Evolutionary conservation across 352 stramenopile genomes (phyloP).

Genomic region (Hyaloperonospora brassicae): DNA sequence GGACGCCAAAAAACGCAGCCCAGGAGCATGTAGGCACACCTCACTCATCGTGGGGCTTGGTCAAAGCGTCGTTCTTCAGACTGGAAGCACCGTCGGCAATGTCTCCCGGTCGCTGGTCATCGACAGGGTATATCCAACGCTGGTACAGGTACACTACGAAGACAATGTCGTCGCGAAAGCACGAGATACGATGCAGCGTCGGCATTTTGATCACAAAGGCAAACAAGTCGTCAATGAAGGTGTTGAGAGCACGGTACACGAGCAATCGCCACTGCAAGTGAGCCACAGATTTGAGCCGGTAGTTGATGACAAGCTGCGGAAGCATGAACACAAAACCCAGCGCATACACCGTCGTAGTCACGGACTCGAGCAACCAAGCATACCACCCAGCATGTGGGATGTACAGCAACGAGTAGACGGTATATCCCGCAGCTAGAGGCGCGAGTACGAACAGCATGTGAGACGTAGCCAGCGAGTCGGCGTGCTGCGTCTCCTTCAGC

Average conservation of each 20-base stretch:
- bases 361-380: constrained; percentile 77
- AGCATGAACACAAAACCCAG: constrained; percentile 90
- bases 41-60: constrained; percentile 24
- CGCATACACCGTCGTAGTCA: constrained; percentile 84
- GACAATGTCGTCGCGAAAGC: constrained; percentile 87
- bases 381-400: constrained; percentile 80
- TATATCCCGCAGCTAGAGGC: constrained; percentile 69
- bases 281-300: constrained; percentile 86
- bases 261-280: constrained; percentile 91
- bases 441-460: constrained; percentile 75
- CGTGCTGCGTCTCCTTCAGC: constrained; percentile 41
- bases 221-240: constrained; percentile 90
- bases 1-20: too few species aligned
- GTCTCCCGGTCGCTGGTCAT: constrained; percentile 32
- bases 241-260: constrained; percentile 91
- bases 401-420: constrained; percentile 75
- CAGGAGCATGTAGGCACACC: too few species aligned
- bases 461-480: constrained; percentile 75
- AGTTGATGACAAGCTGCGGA: constrained; percentile 91
- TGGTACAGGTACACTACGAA: constrained; percentile 89
- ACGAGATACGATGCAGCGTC: constrained; percentile 84
- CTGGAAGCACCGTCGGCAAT: constrained; percentile 13
- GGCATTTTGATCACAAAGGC: constrained; percentile 89
- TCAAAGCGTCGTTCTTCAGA: constrained; percentile 3
- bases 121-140: constrained; percentile 87